These are phyloP conservation scores for Apophysomyces variabilis DNA, from an alignment of 371 early-diverging fungal genomes.

Conservation along the genomic window DNA sequence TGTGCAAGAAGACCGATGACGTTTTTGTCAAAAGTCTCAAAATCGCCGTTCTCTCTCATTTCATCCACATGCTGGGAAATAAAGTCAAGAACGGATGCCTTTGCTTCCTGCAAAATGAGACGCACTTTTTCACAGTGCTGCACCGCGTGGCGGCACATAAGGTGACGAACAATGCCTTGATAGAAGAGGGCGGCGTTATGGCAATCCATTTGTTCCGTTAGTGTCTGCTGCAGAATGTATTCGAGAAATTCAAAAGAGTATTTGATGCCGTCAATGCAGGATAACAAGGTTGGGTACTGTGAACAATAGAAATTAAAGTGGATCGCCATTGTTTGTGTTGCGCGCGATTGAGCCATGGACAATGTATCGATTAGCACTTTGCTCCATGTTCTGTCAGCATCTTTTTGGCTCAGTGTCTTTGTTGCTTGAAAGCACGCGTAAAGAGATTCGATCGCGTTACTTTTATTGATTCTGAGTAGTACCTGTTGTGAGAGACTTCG, in stretches of 20 bases:
- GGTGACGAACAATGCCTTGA: conserved; percentile 44
- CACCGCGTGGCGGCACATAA: conserved; percentile 47
- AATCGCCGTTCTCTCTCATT: conserved; percentile 25
- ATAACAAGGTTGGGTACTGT: conserved; percentile 43
- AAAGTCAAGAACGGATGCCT: conserved; percentile 31
- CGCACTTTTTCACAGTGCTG: conserved; percentile 35
- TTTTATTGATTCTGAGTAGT: conserved; percentile 35
- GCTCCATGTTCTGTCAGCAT: conserved; percentile 30
- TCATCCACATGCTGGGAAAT: conserved; percentile 27
- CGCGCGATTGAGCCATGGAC: conserved; percentile 27
- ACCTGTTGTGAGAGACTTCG: conserved; percentile 29
- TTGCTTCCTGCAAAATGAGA: conserved; percentile 38
- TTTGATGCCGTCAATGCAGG: conserved; percentile 49
- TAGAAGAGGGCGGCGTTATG: conserved; percentile 39
- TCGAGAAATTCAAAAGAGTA: conserved; percentile 45
- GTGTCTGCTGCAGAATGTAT: conserved; percentile 31
- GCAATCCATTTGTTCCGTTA: conserved; percentile 40
- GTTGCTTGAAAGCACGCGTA: conserved; percentile 34
- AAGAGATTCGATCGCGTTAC: conserved; percentile 38
- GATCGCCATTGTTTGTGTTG: conserved; percentile 33
- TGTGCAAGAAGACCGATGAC: conserved; percentile 30
- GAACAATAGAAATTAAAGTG: conserved; percentile 42
- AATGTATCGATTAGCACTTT: conserved; percentile 31
- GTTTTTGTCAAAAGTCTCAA: conserved; percentile 31
- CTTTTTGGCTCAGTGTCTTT: conserved; percentile 21